Evolutionary conservation across 805 yeast genomes (phyloP).

Genomic region (Cyberlindnera maclurae): DNA sequence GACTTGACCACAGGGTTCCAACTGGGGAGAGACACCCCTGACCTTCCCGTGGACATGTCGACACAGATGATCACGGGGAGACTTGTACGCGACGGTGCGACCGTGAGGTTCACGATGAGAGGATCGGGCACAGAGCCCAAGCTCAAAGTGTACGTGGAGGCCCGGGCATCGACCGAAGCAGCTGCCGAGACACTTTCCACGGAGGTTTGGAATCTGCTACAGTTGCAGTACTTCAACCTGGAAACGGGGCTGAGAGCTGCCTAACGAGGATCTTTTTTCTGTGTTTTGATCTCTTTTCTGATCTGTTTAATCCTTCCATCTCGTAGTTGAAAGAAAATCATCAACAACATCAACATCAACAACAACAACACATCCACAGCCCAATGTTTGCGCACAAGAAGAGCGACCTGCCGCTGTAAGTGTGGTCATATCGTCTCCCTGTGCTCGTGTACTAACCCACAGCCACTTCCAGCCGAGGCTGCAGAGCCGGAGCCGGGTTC

Average conservation of each 20-base stretch:
- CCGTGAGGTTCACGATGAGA: conserved; percentile 72
- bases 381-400: conserved; percentile 29
- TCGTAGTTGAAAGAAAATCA: neutral
- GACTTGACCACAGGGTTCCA: conserved; percentile 83
- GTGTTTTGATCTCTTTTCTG: no score
- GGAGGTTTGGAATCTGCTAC: conserved; percentile 59
- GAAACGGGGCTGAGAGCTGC: conserved; percentile 33
- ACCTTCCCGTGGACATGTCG: conserved; percentile 58
- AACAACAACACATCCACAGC: no score
- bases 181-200: conserved; percentile 47
- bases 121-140: conserved; percentile 98
- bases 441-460: neutral
- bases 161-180: conserved; percentile 40
- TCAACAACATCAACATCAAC: no score
- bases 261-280: no score
- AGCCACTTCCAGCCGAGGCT: neutral
- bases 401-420: conserved; percentile 42
- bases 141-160: conserved; percentile 86
- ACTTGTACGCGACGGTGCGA: conserved; percentile 29
- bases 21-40: conserved; percentile 52
- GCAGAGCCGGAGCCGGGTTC: neutral
- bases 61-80: conserved; percentile 84
- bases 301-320: neutral
- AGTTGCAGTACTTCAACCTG: conserved; percentile 65
- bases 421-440: conserved; percentile 1